Evolutionary conservation across 176 grass and related monocot species (phyloP).

Genomic region (Coix lacrymajobi): DNA sequence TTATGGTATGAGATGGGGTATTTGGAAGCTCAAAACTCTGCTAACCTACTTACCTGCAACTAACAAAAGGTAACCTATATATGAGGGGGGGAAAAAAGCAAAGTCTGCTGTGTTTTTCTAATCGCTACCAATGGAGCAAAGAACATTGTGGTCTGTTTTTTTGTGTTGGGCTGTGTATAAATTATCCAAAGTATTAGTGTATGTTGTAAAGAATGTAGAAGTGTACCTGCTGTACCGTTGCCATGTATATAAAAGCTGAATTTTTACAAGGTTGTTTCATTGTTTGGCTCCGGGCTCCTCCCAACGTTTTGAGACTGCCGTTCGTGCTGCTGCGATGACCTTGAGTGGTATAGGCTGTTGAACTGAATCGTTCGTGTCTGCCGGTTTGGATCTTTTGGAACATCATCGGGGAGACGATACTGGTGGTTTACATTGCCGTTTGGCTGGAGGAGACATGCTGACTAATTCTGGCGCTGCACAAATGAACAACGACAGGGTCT

Average conservation of each 20-base stretch:
- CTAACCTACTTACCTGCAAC: slow-evolving; percentile 40
- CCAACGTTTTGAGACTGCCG: neutral
- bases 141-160: neutral
- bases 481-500: no score
- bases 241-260: slow-evolving; percentile 22
- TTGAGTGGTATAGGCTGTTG: no score
- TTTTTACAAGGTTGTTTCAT: neutral
- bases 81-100: neutral
- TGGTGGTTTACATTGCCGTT: neutral
- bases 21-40: slow-evolving; percentile 47
- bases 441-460: no score
- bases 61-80: slow-evolving; percentile 43
- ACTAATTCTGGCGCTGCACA: no score
- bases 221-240: slow-evolving; percentile 4
- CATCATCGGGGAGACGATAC: neutral
- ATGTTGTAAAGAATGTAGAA: slow-evolving; percentile 34
- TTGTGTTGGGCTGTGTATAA: slow-evolving; percentile 30
- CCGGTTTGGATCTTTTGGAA: neutral
- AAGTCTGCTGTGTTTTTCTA: neutral
- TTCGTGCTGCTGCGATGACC: neutral
- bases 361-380: neutral
- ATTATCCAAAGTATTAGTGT: slow-evolving; percentile 19
- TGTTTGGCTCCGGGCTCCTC: no score
- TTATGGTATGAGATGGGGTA: slow-evolving; percentile 19
- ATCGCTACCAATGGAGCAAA: neutral